Evolutionary conservation across 2,329 filamentous ascomycete species (phyloP).

Genomic region (Neopestalotiopsis sp.): DNA sequence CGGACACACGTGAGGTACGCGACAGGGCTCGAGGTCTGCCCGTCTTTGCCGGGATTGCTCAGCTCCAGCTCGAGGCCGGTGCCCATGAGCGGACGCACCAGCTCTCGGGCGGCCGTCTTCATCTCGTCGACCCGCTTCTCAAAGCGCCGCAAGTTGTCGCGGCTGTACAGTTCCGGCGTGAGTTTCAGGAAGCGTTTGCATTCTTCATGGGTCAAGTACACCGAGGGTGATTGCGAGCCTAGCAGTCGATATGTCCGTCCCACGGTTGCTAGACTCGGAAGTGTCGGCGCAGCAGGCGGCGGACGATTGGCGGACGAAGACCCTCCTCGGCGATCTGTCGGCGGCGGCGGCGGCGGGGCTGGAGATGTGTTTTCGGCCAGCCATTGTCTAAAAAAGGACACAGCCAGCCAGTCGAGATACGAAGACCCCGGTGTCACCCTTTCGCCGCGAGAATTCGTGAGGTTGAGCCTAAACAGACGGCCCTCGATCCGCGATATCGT

Average conservation of each 20-base stretch:
- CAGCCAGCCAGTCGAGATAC: conserved; percentile 88
- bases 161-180: conserved; percentile 79
- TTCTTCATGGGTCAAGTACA: conserved; percentile 83
- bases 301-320: conserved; percentile 32
- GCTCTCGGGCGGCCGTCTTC: conserved; percentile 80
- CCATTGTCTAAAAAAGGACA: conserved; percentile 91
- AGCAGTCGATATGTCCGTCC: conserved; percentile 81
- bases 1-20: conserved; percentile 20
- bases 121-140: conserved; percentile 89
- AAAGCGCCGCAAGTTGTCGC: conserved; percentile 85
- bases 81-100: conserved; percentile 84
- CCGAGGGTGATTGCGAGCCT: conserved; percentile 62
- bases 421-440: conserved; percentile 78
- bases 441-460: conserved; percentile 81
- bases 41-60: conserved; percentile 44
- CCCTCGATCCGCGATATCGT: conserved; percentile 79
- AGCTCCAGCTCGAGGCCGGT: conserved; percentile 84
- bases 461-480: conserved; percentile 78
- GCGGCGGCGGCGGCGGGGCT: conserved; percentile 39
- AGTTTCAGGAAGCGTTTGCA: conserved; percentile 90
- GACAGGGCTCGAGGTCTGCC: conserved; percentile 17
- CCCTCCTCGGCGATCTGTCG: conserved; percentile 19
- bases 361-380: conserved; percentile 87
- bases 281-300: conserved; percentile 40
- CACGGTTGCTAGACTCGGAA: conserved; percentile 57